Percentiles rank a stretch among this genome's conserved stretches.
Conservation (phyloP, 192 early-diverging fungal species). For the Backusella australiensis region DNA sequence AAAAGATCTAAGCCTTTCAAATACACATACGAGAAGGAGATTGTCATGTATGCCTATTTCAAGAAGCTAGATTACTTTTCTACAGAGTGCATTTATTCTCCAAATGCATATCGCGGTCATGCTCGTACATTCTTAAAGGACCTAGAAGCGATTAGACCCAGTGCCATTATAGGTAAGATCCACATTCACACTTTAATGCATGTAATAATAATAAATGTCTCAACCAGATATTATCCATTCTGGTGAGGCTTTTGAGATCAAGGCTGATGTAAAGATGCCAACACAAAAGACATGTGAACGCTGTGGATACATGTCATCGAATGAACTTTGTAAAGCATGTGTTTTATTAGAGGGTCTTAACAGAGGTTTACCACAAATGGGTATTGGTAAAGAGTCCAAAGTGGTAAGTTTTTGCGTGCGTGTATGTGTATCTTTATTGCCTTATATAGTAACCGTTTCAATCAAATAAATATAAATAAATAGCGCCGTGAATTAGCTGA, state of each 20-base stretch:
- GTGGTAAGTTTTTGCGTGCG: constrained; percentile 23
- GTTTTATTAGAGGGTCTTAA: constrained; percentile 91
- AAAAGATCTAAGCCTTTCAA: constrained; percentile 96
- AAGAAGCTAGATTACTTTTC: constrained; percentile 97
- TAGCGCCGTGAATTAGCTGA: constrained; percentile 6
- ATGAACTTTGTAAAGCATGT: constrained; percentile 93
- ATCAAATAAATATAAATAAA: not conserved
- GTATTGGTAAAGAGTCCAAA: constrained; percentile 49
- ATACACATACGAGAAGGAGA: constrained; percentile 99
- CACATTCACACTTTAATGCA: not conserved
- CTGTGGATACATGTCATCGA: constrained; percentile 95
- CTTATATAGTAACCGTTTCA: too few species aligned
- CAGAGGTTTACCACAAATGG: constrained; percentile 77
- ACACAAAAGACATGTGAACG: constrained; percentile 67
- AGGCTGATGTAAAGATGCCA: constrained; percentile 61
- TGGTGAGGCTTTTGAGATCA: constrained; percentile 84
- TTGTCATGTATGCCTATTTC: constrained; percentile 99
- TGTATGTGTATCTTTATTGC: not conserved
- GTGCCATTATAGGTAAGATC: constrained; percentile 75
- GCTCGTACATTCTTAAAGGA: constrained; percentile 95
- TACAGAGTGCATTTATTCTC: constrained; percentile 97
- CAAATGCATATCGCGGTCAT: constrained; percentile 95
- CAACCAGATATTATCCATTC: constrained; percentile 89
- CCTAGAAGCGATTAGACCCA: constrained; percentile 85
- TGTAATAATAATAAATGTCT: not conserved